Base-by-base conservation (phyloP, 257 asterid species). In the Thymus quinquecostatus region DNA sequence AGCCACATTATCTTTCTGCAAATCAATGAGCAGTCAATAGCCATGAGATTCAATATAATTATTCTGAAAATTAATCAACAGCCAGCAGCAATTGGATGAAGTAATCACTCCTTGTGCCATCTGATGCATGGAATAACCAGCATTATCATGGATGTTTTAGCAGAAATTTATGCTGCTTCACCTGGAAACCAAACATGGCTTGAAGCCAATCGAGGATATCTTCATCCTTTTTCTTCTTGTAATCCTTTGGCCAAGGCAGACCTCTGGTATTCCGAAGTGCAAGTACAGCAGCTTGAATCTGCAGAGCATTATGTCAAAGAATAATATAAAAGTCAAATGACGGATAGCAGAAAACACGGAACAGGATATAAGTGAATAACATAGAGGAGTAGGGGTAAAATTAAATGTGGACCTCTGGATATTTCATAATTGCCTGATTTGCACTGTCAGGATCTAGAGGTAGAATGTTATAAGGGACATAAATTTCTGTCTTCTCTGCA, bases 171-270 rank as follows among this genome's bases (percentile, higher is more conserved):
- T 34, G 57, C 70, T 75, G 69, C 30, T 66, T 79, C 70, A 92
- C 99, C 98, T 94, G 98, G 83, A 95, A 95, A 61, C 99, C 99
- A 81, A 95, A 95, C 98, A 95, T 92, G 44, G 97, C 83, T 82
- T 95, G 99, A 82, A 95, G 99, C 99, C 99, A 95, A 78, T 95
- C 99, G n/a, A 95, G 98, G 79, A 92, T 79, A 77, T 92, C 98
- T 84, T 95, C 99, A 70, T 92, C 99, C 70, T 88, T 95, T 85
- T 93, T 93, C 90, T 95, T 95, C 86, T 92, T 92, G 86, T 89
- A 86, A 77, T 95, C 99, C 83, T 89, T 87, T 8, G 99, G 98
- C 98, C 98, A 95, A 64, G 99, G 98, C 71, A 95, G 97, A 74
- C 98, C 99, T 73, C 97, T 82, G 40, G 97, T 87, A 82, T 85